Conservation (phyloP, 2,329 filamentous ascomycete species). For the Penicillium sp. region DNA sequence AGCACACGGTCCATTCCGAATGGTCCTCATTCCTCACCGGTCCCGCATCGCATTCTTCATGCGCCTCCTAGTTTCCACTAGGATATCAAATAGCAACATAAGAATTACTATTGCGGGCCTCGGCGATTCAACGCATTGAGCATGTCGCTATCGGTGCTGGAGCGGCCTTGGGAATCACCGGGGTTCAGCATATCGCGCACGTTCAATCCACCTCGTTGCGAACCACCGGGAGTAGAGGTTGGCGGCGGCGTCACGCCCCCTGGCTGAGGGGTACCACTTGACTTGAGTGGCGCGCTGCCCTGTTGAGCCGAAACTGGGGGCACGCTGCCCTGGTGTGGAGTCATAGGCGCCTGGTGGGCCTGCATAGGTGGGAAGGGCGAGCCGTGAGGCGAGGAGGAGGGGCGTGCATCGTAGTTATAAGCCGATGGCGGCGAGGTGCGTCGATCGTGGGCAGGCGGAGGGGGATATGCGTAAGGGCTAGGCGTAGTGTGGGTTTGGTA, state of each 20-base stretch:
- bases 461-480: constrained; percentile 37
- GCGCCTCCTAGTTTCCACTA: neutral
- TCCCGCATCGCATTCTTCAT: neutral
- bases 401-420: constrained; percentile 45
- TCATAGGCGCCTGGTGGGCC: constrained; percentile 24
- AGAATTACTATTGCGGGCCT: constrained; percentile 35
- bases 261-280: constrained; percentile 14
- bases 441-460: constrained; percentile 40
- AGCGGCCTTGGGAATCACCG: constrained; percentile 42
- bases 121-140: constrained; percentile 49
- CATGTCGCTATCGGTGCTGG: constrained; percentile 52
- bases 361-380: constrained; percentile 43
- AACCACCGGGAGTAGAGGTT: constrained; percentile 36
- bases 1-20: constrained; percentile 26
- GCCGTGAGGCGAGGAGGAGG: constrained; percentile 46
- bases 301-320: constrained; percentile 4
- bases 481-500: constrained; percentile 44
- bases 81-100: neutral
- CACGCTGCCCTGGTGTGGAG: constrained; percentile 23
- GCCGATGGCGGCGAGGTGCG: constrained; percentile 47
- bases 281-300: neutral
- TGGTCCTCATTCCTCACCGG: neutral
- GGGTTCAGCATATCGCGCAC: constrained; percentile 52
- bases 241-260: constrained; percentile 43
- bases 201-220: constrained; percentile 45